Evolutionary conservation across 2,329 filamentous ascomycete genomes (phyloP).

Genomic region (Pleochaeta shiraiana): DNA sequence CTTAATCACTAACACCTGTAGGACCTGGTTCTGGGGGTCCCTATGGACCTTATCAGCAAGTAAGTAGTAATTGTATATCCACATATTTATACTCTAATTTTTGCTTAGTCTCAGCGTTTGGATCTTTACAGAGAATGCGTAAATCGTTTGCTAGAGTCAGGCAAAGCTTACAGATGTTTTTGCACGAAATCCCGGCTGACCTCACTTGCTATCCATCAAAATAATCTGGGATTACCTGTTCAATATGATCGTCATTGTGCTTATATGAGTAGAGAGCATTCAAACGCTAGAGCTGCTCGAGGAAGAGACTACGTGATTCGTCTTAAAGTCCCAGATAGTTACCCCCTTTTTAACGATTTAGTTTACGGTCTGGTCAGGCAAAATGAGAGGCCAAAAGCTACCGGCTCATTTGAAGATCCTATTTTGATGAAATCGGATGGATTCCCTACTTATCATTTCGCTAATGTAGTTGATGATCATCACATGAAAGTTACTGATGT

Average conservation of each 20-base stretch:
- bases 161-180: constrained; percentile 82
- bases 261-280: constrained; percentile 41
- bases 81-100: constrained; percentile 7
- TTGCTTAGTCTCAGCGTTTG: constrained; percentile 53
- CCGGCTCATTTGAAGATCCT: constrained; percentile 46
- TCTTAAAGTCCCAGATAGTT: constrained; percentile 40
- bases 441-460: constrained; percentile 88
- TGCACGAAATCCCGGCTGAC: constrained; percentile 55
- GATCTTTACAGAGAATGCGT: constrained; percentile 50
- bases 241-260: constrained; percentile 56
- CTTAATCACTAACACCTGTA: constrained; percentile 18
- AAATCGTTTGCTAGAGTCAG: constrained; percentile 41
- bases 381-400: constrained; percentile 16
- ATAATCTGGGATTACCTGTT: constrained; percentile 32
- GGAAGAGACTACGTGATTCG: constrained; percentile 60
- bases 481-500: constrained; percentile 93
- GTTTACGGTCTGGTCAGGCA: constrained; percentile 50
- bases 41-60: constrained; percentile 70
- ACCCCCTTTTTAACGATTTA: constrained; percentile 48
- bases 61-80: constrained; percentile 20
- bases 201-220: constrained; percentile 38
- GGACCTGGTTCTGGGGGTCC: constrained; percentile 63
- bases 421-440: constrained; percentile 84
- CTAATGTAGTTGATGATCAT: constrained; percentile 93
- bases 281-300: constrained; percentile 42